A percentile compares a stretch with the other conserved stretches of the same genome.
These are phyloP conservation scores for Cutaneotrichosporon sp. DNA, from an alignment of 1,284 basidiomycete genomes.

Conservation along the genomic window DNA sequence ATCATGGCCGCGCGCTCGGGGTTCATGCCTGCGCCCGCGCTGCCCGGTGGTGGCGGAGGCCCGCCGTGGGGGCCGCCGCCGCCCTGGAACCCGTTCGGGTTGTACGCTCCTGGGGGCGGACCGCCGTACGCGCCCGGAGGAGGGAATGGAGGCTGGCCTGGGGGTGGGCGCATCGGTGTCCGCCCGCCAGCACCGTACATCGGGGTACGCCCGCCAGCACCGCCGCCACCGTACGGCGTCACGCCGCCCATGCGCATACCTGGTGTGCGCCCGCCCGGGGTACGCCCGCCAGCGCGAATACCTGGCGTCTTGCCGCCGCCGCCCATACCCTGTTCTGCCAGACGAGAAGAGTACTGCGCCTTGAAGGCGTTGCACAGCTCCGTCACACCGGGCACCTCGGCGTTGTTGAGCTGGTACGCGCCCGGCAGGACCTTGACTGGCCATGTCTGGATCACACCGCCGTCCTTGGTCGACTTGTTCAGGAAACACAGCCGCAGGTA, in stretches of 20 bases:
- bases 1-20: slow-evolving; percentile 12
- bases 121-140: neutral
- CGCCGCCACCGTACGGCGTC: slow-evolving; percentile 18
- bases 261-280: slow-evolving; percentile 67
- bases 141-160: neutral
- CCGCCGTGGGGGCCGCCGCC: too few species aligned
- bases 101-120: neutral
- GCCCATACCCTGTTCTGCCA: slow-evolving; percentile 50
- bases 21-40: slow-evolving; percentile 5
- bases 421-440: slow-evolving; percentile 84
- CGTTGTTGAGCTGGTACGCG: slow-evolving; percentile 82
- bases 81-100: neutral
- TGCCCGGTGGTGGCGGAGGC: neutral
- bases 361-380: slow-evolving; percentile 96
- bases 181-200: slow-evolving; percentile 4
- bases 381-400: slow-evolving; percentile 78
- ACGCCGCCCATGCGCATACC: slow-evolving; percentile 22
- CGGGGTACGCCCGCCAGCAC: slow-evolving; percentile 2
- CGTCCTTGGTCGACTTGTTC: slow-evolving; percentile 67
- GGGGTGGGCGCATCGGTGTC: slow-evolving; percentile 6
- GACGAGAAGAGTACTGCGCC: slow-evolving; percentile 57
- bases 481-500: slow-evolving; percentile 93
- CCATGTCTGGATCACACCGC: slow-evolving; percentile 68
- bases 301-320: slow-evolving; percentile 68
- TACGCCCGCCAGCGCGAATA: slow-evolving; percentile 50